A percentile compares a stretch with the other conserved stretches of the same genome.
These are phyloP conservation scores for Bruguiera parviflora DNA, from an alignment of 345 rosid genomes.

Conservation along the genomic window DNA sequence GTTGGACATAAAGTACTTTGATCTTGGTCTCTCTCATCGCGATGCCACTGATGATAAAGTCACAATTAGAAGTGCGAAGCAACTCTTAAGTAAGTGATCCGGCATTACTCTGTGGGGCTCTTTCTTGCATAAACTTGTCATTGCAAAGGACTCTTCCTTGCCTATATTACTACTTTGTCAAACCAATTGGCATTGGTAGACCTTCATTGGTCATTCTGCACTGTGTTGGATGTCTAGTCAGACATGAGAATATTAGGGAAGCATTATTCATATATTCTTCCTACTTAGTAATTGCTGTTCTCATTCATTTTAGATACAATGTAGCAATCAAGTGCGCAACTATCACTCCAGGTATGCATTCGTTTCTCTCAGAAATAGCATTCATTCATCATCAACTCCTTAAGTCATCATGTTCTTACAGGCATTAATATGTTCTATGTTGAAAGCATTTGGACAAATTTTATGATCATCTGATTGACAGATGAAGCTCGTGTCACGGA, in stretches of 20 bases:
- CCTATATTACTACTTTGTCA: neutral
- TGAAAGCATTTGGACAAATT: neutral
- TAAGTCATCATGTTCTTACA: neutral
- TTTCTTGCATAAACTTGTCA: neutral
- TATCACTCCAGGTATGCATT: conserved; percentile 43
- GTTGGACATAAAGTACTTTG: conserved; percentile 22
- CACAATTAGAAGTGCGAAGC: conserved; percentile 27
- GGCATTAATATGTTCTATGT: neutral
- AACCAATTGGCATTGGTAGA: too few relatives aligned
- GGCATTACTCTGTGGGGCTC: neutral
- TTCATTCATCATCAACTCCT: neutral
- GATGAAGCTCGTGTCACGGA: conserved; percentile 85
- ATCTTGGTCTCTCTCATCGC: conserved; percentile 23
- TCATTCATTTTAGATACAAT: conserved; percentile 13
- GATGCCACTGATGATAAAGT: conserved; percentile 27
- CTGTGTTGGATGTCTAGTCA: neutral
- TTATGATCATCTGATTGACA: conserved; percentile 28
- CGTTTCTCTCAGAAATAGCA: neutral
- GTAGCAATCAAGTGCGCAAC: conserved; percentile 28
- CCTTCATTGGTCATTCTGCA: neutral
- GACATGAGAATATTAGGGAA: too few relatives aligned
- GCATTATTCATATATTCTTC: neutral
- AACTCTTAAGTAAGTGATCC: conserved; percentile 52
- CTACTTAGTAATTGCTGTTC: too few relatives aligned
- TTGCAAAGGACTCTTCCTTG: neutral